These are phyloP conservation scores for Osmanthus fragrans DNA, from an alignment of 257 asterid genomes.

Conservation along the genomic window DNA sequence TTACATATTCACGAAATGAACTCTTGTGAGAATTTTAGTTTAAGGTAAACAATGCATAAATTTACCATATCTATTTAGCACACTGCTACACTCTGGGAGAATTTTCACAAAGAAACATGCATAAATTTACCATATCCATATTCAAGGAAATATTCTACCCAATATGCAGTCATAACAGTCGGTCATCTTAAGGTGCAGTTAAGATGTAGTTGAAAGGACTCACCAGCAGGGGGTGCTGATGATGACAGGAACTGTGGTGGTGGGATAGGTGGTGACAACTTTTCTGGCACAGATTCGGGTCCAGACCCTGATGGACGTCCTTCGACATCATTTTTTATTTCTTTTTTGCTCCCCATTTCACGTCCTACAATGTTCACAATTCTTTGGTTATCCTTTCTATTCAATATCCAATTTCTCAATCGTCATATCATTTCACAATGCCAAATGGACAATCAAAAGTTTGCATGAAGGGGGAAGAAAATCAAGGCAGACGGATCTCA, in stretches of 20 bases:
- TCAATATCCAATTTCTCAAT: not conserved
- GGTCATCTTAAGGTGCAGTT: conserved; percentile 9
- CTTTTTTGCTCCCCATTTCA: conserved; percentile 44
- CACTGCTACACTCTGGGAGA: conserved; percentile 9
- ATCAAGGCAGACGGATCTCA: not conserved
- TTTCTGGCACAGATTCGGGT: conserved; percentile 29
- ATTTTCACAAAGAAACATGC: conserved; percentile 2
- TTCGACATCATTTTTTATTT: conserved; percentile 33
- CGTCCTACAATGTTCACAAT: conserved; percentile 31
- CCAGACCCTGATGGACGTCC: conserved; percentile 34
- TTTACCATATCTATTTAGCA: not conserved
- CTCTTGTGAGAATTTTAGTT: not conserved
- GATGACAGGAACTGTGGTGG: conserved; percentile 40
- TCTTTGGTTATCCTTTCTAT: not conserved
- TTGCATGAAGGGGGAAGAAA: not conserved
- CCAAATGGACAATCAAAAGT: not conserved
- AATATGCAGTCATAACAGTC: not conserved
- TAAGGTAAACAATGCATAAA: conserved; percentile 1
- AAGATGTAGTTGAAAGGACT: conserved; percentile 13
- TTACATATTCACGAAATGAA: not conserved
- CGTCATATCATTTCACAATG: not conserved
- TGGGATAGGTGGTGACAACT: conserved; percentile 41
- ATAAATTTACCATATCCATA: not conserved
- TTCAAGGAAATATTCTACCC: not conserved
- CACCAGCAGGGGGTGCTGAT: conserved; percentile 45